Base-by-base conservation (phyloP, 805 yeast species). In the Millerago galiae region DNA sequence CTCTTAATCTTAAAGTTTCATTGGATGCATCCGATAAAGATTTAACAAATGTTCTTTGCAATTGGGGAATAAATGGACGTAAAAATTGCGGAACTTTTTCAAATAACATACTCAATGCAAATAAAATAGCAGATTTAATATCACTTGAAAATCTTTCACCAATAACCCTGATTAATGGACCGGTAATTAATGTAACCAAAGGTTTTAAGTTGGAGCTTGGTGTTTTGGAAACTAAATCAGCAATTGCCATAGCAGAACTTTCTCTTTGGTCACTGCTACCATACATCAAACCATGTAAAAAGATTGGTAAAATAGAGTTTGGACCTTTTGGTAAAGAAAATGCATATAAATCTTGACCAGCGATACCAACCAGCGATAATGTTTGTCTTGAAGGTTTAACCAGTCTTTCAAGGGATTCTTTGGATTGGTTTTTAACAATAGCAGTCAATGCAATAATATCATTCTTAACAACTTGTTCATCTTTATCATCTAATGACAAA, bases 151-250 rank as follows among this genome's bases (percentile, higher is more conserved):
- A 91, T 63, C 96, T 80, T 64, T 93, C 99, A 58, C 99, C 99
- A 58, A 91, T 86, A 43, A 91, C 95, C 72, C 99, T 88, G 65
- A 93, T 93, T 58, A 93, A 74, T 32, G 99, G 99, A 66, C 99
- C 99, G 24, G 96, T 90, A 49, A 95, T 87, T 24, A 80, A 79
- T 8, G 98, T 91, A 17, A 95, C 96, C 64, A 81, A 86, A 28
- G 96, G 86, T 62, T 81, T 85, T 63, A 93, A 75, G 45, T 75
- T 79, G 10, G 76, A 71, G n/a, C 93, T 81, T 16, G 93, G 93
- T 0, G 98, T 86, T 55, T 88, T 80, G 37, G 81, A 83, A 36
- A 90, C 84, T 45, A 93, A 67, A 56, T 82, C 90, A 5, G 95
- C 93, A 55, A 93, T 87, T 44, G 88, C 96, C 56, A 82, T 66